Evolutionary conservation across 495 filamentous ascomycete species (phyloP).

Genomic region (Lentithecium fluviatile): DNA sequence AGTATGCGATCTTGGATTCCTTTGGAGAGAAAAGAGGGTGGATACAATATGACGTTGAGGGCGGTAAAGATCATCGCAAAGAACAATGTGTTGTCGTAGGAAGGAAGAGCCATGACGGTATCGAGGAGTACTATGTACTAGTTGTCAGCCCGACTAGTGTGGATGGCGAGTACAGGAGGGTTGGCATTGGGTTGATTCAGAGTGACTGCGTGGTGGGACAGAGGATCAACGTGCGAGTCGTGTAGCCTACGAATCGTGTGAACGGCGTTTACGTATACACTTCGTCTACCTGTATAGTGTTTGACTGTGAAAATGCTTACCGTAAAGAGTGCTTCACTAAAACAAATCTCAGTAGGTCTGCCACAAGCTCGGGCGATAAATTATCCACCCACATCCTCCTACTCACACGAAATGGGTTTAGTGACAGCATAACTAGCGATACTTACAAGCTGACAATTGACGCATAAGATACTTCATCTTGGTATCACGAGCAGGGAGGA

Average conservation of each 20-base stretch:
- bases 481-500: no score
- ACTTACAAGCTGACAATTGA: no score
- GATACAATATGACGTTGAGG: slow-evolving; percentile 16
- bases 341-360: no score
- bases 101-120: neutral
- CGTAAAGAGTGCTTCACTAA: no score
- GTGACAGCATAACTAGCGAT: no score
- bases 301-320: no score
- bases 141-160: slow-evolving; percentile 6
- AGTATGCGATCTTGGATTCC: slow-evolving; percentile 10
- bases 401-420: no score
- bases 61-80: neutral
- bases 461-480: no score
- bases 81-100: slow-evolving; percentile 10
- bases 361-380: no score
- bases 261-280: no score
- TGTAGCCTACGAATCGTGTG: neutral
- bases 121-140: slow-evolving; percentile 8
- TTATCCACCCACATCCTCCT: no score
- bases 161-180: slow-evolving; percentile 3
- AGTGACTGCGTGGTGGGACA: slow-evolving; percentile 1
- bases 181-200: slow-evolving; percentile 9
- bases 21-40: slow-evolving; percentile 1
- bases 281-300: no score
- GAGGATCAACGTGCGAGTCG: neutral